Conservation (phyloP, 371 early-diverging fungal species). For the Blakeslea trispora region DNA sequence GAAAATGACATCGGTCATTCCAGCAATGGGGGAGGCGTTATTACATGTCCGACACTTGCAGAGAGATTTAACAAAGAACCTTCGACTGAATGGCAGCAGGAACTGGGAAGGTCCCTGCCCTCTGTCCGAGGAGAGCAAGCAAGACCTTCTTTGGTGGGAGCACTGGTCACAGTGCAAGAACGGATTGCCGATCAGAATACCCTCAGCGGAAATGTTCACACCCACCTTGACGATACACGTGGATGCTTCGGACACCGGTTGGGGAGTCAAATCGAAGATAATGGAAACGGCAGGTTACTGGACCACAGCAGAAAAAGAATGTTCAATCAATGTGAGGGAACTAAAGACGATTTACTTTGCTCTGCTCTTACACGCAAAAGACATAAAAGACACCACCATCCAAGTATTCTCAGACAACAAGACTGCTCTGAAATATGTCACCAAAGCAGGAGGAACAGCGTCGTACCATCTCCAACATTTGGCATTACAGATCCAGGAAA, state of each 20-base stretch:
- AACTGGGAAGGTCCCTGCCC: no score
- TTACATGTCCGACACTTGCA: constrained; percentile 9
- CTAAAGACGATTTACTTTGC: constrained; percentile 18
- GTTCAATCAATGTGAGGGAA: constrained; percentile 26
- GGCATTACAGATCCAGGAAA: background rate
- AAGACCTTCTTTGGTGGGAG: no score
- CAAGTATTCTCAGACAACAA: constrained; percentile 7
- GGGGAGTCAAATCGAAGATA: constrained; percentile 4
- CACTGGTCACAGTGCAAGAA: constrained; percentile 2
- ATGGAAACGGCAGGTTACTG: constrained; percentile 16
- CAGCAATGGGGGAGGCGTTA: constrained; percentile 14
- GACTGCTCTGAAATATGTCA: constrained; percentile 4
- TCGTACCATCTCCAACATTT: background rate
- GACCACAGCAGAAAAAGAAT: constrained; percentile 11
- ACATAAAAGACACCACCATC: background rate
- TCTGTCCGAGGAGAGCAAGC: no score
- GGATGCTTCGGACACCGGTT: constrained; percentile 16
- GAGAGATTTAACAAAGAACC: constrained; percentile 4
- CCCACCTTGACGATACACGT: constrained; percentile 1
- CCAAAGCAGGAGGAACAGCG: background rate
- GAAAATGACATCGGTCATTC: constrained; percentile 16
- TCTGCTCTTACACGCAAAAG: background rate
- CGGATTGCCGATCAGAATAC: constrained; percentile 11
- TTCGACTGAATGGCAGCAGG: no score
- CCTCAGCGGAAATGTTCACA: background rate